phyloP scores from a whole-genome alignment of 805 yeast species.

The Saccharomycopsis fodiens region DNA sequence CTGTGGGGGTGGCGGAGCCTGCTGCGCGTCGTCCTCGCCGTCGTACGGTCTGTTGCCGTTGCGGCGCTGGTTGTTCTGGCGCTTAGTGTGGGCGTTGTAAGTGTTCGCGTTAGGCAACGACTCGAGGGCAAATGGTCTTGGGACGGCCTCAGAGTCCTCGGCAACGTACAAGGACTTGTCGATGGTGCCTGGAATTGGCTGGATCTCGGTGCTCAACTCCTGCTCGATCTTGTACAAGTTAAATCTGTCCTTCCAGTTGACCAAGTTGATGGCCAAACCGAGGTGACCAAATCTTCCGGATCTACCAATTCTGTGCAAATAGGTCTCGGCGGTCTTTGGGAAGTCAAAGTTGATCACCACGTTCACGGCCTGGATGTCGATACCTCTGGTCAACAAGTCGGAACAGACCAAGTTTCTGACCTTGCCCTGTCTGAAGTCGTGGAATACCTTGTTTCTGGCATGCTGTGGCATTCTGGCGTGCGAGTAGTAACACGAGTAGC shows the following conservation, averaged over 20 bases:
- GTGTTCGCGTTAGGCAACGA: conserved; percentile 36
- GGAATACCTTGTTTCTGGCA: conserved; percentile 96
- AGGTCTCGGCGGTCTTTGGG: conserved; percentile 97
- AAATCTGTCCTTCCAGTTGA: conserved; percentile 95
- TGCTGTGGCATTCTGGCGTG: conserved; percentile 98
- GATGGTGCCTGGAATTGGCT: conserved; percentile 91
- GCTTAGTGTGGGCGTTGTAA: conserved; percentile 26
- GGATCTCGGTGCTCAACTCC: conserved; percentile 94
- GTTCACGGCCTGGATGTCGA: conserved; percentile 97
- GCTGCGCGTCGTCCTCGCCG: conserved; percentile 24
- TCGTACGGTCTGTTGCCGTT: conserved; percentile 23
- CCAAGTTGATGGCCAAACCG: conserved; percentile 93
- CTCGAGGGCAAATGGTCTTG: conserved; percentile 82
- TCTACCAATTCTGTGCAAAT: conserved; percentile 97
- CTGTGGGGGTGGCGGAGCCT: conserved; percentile 25
- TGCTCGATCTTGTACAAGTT: conserved; percentile 92
- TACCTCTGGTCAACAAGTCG: conserved; percentile 94
- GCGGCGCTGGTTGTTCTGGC: conserved; percentile 29
- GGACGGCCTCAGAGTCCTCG: conserved; percentile 63
- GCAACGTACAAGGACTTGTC: conserved; percentile 87
- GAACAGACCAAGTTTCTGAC: conserved; percentile 97
- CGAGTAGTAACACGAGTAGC: conserved; percentile 92
- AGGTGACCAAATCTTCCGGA: conserved; percentile 98
- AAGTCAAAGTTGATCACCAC: conserved; percentile 97
- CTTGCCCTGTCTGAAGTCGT: conserved; percentile 96